Evolutionary conservation across 2,329 filamentous ascomycete species (phyloP), one percentile per base, ranked within the genome.

Genomic region (Curvularia sp.): DNA sequence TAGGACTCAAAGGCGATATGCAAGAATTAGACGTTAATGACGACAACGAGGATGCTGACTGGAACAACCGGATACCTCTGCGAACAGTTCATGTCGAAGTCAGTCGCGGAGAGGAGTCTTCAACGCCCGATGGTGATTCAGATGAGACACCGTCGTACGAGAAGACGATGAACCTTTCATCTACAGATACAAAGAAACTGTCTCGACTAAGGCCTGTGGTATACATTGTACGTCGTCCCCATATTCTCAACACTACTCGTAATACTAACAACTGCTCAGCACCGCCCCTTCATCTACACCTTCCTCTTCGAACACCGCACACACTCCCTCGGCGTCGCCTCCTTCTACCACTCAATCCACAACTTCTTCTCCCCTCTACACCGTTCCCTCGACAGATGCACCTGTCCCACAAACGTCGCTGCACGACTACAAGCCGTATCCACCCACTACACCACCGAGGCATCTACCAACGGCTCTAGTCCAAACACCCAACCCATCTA

Each of bases 271-370:
- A 28, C 5, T n/a, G n/a, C 4, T 5, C 31, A 78, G 75, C 81
- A 88, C 73, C 85, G 84, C 24, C 91, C 91, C 0, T 94, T 94
- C 75, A 85, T 94, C 48, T 93, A 91, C 73, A 85, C 88, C 1
- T 89, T 95, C 60, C 80, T 95, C 4, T 94, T 94, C 74, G 78
- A 84, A 48, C 79, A 84, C 42, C 81, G 82, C 47, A 88, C 89
- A 6, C 82, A 85, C 53, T 85, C 86, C 1, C 72, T 84, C 18
- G 72, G 68, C 35, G 74, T 80, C 7, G 66, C 77, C 2, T 70
- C 72, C 10, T 82, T 83, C 69, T 83, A 83, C 69, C 76, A 75
- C 49, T 77, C 82, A 55, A 67, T 87, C 3, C 82, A 86, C 62
- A 80, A 78, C 22, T 85, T 84, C 72, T 70, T 87, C 58, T 72